Base-by-base conservation (phyloP, 495 filamentous ascomycete species). In the Xylaria telfairii region DNA sequence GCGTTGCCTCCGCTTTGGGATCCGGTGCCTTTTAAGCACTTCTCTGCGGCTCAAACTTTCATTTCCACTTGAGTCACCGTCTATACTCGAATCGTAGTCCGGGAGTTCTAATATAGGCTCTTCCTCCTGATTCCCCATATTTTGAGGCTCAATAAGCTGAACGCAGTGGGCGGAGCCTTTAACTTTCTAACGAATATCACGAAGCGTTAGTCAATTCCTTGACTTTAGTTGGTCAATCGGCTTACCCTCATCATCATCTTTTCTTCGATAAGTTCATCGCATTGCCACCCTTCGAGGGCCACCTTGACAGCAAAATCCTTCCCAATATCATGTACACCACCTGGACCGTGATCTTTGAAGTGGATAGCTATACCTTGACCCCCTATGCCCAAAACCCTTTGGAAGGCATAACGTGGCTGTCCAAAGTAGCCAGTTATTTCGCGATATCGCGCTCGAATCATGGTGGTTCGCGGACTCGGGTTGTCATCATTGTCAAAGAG, bases 221-320 rank as follows among this genome's bases (percentile, higher is more conserved):
- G 5, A 51, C 8, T 28, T 15, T 17, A 0, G 8, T 12, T 10
- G 1, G 8, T 7, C n/a, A 15, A 24, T 49, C 19, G 7, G 9
- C 61, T 71, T 28, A 71, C 68, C 61, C 17, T 71, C 51, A 71
- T 57, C 68, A 66, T 71, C 19, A 30, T 21, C 49, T 42, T 66
- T 59, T 71, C 57, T 42, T 19, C n/a, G 5, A 28, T n/a, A 42
- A 42, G 4, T 7, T 24, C 26, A n/a, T 39, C n/a, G n/a, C 3
- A 24, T 37, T 54, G 49, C 60, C 68, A 46, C 13, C 24, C 6
- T 30, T 15, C 9, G 17, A 70, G 24, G 32, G 60, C 32, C 6
- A 57, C 10, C 21, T 71, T 71, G 28, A 65, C 28, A 8, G 60
- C 68, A 7, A 65, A 34, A n/a, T 71, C 68, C 10, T 2, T 21